phyloP scores from a whole-genome alignment of 2,329 filamentous ascomycete genomes.

The Cytospora piceicola region DNA sequence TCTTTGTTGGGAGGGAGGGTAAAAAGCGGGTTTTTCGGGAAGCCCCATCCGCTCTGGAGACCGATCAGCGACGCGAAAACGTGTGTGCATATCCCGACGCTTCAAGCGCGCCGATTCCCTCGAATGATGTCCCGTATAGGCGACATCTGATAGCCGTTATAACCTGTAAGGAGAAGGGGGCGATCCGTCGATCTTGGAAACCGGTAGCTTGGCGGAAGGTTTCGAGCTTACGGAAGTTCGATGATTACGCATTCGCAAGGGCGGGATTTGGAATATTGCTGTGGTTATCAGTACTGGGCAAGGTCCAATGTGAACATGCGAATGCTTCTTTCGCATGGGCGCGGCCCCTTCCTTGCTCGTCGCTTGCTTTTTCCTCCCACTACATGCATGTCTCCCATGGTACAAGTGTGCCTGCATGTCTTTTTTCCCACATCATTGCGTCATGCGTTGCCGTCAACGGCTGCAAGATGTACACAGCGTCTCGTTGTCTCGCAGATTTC shows the following conservation, averaged over 20 bases:
- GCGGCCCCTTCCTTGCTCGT: neutral
- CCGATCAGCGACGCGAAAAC: neutral
- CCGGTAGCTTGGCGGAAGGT: neutral
- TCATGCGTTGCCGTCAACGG: neutral
- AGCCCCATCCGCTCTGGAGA: neutral
- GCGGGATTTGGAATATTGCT: neutral
- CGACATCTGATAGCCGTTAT: neutral
- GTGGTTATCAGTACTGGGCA: neutral
- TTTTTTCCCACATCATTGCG: neutral
- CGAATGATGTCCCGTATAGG: neutral
- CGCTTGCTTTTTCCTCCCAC: neutral
- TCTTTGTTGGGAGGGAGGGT: neutral
- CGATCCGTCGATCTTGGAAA: neutral
- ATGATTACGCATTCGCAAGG: neutral
- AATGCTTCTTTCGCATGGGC: neutral
- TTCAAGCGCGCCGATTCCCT: neutral
- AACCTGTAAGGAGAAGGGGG: neutral
- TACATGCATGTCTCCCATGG: neutral
- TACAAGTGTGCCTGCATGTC: neutral
- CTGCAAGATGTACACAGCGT: neutral
- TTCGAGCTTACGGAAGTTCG: neutral
- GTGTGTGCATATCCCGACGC: constrained; percentile 4
- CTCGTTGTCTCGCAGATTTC: neutral
- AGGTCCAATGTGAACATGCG: neutral
- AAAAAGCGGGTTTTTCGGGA: neutral